Base-by-base conservation (phyloP, 768 basidiomycete genomes). In the Suillus cothurnatus region DNA sequence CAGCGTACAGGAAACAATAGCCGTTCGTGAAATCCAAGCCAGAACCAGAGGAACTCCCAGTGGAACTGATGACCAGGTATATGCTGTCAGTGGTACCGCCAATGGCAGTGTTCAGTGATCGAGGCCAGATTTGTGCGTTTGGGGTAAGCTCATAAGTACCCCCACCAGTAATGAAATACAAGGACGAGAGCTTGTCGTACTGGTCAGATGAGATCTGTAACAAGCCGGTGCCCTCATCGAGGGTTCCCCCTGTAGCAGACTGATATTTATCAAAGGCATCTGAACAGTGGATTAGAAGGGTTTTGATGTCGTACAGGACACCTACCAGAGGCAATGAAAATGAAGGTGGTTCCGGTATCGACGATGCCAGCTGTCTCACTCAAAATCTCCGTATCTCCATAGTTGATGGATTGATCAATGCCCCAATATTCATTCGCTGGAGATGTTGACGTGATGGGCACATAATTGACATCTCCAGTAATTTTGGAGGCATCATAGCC, bases 371-470 rank as follows among this genome's bases (percentile, higher is more conserved):
- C 43, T 9, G 43, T 45, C 43, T 45, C 21, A n/a, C 4, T 4
- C 21, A 45, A 45, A n/a, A 45, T 45, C 9, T 9, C 1, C 21
- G 9, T 45, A 45, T 1, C 1, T 11, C 43, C 43, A 45, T 45
- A 45, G 9, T 9, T 45, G 43, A 45, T 74, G 19, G 69, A 68
- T 65, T 78, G 68, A 62, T 80, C 59, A 59, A 80, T 76, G 17
- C 79, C 79, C 73, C 74, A 80, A 67, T 67, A 80, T 12, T 26
- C 8, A 52, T 64, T 74, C 4, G 80, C 70, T 12, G 79, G 79
- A 31, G 50, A 69, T 4, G 74, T 77, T 14, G 49, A 45, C 12
- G 79, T 81, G 58, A 77, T 43, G 3, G 78, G 69, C 2, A 69
- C 76, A 61, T 64, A 77, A 69, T 60, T 66, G 64, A 80, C 72